These are phyloP conservation scores for Gossypium raimondii DNA, from an alignment of 345 rosid genomes.

Conservation along the genomic window DNA sequence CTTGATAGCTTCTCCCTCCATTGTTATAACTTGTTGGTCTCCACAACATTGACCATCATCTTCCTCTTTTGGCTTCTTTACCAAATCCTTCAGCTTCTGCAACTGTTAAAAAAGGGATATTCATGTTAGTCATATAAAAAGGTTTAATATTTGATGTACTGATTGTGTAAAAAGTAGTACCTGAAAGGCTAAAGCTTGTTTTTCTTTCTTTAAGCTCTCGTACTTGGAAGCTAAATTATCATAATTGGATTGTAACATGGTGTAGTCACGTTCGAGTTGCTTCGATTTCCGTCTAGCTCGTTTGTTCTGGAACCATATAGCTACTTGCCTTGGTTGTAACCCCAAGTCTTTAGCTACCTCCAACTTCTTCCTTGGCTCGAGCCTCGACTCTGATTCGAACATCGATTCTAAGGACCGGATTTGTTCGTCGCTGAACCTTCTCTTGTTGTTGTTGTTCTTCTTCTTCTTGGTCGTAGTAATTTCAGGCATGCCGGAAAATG, in stretches of 20 bases:
- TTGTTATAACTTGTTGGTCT: constrained; percentile 11
- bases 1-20: constrained; percentile 27
- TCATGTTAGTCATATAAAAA: too few relatives aligned
- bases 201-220: constrained; percentile 64
- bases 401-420: constrained; percentile 62
- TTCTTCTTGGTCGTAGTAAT: constrained; percentile 33
- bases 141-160: too few relatives aligned
- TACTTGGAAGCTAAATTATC: constrained; percentile 47
- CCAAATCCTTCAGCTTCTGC: constrained; percentile 47
- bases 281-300: constrained; percentile 83
- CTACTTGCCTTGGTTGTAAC: constrained; percentile 84
- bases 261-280: constrained; percentile 69
- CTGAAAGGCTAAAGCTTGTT: constrained; percentile 50
- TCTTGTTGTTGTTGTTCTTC: constrained; percentile 37
- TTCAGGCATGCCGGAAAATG: constrained; percentile 24
- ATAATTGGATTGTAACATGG: constrained; percentile 45
- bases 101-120: constrained; percentile 31
- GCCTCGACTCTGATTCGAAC: constrained; percentile 67
- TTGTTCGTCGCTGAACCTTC: constrained; percentile 86
- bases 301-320: constrained; percentile 90
- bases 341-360: constrained; percentile 70
- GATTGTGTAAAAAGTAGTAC: constrained; percentile 38
- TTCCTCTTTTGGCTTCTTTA: constrained; percentile 29
- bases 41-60: constrained; percentile 20
- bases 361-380: constrained; percentile 68